phyloP scores from a whole-genome alignment of 305 asterid genomes.

The Fraxinus angustifolia region DNA sequence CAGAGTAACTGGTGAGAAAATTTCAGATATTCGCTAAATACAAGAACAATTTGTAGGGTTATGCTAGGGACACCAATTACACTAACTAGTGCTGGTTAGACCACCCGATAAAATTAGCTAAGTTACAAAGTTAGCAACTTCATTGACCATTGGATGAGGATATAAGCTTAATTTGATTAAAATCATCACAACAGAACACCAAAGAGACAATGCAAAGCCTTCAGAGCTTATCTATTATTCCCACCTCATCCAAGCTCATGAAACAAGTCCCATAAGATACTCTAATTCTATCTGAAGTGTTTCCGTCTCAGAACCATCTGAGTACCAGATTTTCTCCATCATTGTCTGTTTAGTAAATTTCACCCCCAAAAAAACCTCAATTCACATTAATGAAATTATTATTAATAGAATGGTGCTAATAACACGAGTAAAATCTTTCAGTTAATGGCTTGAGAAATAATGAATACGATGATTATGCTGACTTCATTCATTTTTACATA shows the following conservation, averaged over 20 bases:
- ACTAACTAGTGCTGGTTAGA: background rate
- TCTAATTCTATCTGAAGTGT: background rate
- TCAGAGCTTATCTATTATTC: background rate
- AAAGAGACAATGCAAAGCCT: background rate
- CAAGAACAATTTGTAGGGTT: background rate
- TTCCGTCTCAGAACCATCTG: background rate
- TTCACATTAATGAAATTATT: background rate
- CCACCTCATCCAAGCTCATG: background rate
- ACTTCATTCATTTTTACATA: background rate
- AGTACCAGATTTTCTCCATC: background rate
- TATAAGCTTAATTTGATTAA: background rate
- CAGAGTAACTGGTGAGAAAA: background rate
- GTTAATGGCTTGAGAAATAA: background rate
- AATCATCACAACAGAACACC: background rate
- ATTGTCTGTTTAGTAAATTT: background rate
- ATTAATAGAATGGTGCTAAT: background rate
- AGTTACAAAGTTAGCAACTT: background rate
- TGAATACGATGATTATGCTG: background rate
- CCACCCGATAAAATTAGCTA: background rate
- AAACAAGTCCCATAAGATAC: background rate
- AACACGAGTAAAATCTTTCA: background rate
- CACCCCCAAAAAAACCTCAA: background rate
- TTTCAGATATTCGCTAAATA: background rate
- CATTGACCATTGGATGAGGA: background rate
- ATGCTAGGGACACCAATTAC: background rate